Evolutionary conservation across 192 early-diverging fungal species (phyloP).

Genomic region (Linnemannia zychae): DNA sequence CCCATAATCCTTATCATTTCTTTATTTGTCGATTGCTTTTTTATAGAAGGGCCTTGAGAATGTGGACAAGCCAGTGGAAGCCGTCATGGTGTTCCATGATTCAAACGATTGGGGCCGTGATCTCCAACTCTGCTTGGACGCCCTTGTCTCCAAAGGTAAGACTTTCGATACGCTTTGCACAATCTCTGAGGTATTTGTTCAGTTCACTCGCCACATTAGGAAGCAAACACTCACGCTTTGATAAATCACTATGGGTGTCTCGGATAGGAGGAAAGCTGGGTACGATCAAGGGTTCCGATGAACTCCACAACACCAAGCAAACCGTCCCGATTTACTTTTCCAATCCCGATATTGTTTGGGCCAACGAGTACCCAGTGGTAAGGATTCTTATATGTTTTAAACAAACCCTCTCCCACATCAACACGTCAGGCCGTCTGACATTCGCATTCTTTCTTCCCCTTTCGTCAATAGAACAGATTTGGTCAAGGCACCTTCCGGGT

Average conservation of each 20-base stretch:
- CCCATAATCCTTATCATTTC: neutral
- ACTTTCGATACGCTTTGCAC: neutral
- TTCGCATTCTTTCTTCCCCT: too few relatives aligned
- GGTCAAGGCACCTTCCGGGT: slow-evolving; percentile 88
- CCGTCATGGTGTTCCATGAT: slow-evolving; percentile 90
- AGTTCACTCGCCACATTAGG: neutral
- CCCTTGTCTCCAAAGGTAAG: slow-evolving; percentile 57
- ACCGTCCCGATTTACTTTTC: slow-evolving; percentile 84
- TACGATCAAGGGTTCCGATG: slow-evolving; percentile 53
- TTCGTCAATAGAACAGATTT: slow-evolving; percentile 79
- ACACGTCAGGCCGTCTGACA: too few relatives aligned
- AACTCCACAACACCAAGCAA: slow-evolving; percentile 54
- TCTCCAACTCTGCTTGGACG: slow-evolving; percentile 83
- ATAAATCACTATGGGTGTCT: slow-evolving; percentile 59
- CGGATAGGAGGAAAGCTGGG: slow-evolving; percentile 69
- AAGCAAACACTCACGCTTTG: neutral
- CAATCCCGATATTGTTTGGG: slow-evolving; percentile 82
- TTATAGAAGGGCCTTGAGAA: slow-evolving; percentile 52
- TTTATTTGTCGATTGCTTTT: neutral
- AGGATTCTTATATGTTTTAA: too few relatives aligned
- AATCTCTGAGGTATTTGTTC: neutral
- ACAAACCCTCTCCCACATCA: too few relatives aligned
- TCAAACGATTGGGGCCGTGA: slow-evolving; percentile 90
- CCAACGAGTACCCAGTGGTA: slow-evolving; percentile 86
- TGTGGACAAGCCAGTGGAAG: slow-evolving; percentile 69